Base-by-base conservation (phyloP, 768 basidiomycete genomes). In the Gyrodon lividus region DNA sequence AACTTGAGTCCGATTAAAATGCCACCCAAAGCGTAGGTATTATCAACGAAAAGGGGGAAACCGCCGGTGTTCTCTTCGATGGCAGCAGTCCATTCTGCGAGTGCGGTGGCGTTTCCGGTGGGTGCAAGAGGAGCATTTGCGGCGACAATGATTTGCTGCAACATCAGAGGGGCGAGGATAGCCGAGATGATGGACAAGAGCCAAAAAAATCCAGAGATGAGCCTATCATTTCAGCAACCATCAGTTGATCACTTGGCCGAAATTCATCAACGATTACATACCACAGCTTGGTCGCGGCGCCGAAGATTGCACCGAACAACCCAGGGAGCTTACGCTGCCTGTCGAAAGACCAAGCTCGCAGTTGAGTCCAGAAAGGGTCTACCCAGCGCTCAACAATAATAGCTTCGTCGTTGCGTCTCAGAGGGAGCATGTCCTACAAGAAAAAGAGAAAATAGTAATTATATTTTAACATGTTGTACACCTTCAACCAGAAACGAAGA, bases 91-190 rank as follows among this genome's bases (percentile, higher is more conserved):
- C 53, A 67, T 45, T 54, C 56, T 9, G 61, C 58, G 9, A 66
- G 54, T 2, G 56, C 60, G 16, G 59, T 55, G n/a, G 58, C 52
- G n/a, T 55, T 50, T 13, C 56, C 53, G n/a, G 13, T 37, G 20
- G 65, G 65, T 17, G 52, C 54, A 20, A 52, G 39, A 23, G 54
- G 55, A 35, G 65, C 63, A 23, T 49, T 59, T 4, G 44, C 46
- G 14, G 55, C 59, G n/a, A 67, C 56, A 16, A 64, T 65, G 46
- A 67, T 56, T 47, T 67, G 65, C 44, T 67, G 65, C 3, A 67
- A 34, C n/a, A 67, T 28, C 2, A 67, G 22, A 17, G 65, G 65
- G 12, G 65, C 46, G 31, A 67, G 42, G 34, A 67, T 51, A 24
- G 43, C 37, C 10, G 62, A 56, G 43, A 44, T 41, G 19, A 65